These are phyloP conservation scores for Geotrichum phurueaensis DNA, from an alignment of 1,139 yeast species.

Conservation along the genomic window DNA sequence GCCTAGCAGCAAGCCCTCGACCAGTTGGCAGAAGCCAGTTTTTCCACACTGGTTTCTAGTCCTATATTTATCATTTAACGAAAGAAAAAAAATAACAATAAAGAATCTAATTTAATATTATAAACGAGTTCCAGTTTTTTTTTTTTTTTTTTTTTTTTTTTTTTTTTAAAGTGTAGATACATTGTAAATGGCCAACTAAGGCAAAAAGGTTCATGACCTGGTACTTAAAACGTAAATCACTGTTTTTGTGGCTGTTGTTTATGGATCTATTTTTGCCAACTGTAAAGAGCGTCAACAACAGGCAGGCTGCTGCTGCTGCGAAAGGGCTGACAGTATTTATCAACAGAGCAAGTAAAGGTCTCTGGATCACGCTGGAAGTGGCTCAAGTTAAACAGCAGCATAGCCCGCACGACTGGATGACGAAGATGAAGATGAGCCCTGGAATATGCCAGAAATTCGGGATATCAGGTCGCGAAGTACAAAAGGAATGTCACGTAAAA, in stretches of 20 bases:
- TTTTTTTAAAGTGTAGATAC: not conserved
- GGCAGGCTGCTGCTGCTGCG: not conserved
- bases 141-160: no score
- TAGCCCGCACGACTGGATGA: constrained; percentile 66
- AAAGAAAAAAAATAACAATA: not conserved
- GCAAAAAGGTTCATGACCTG: no score
- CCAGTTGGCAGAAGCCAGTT: no score
- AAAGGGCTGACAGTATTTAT: not conserved
- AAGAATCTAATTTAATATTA: not conserved
- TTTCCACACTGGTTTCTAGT: no score
- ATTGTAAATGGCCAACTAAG: no score
- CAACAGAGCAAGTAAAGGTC: not conserved
- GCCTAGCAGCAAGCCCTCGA: no score
- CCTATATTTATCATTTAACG: no score
- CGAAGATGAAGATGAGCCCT: constrained; percentile 66
- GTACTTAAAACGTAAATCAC: no score
- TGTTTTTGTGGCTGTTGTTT: no score
- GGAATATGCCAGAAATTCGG: constrained; percentile 63
- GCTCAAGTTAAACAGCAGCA: constrained; percentile 63
- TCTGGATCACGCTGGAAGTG: not conserved
- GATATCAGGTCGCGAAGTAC: constrained; percentile 66
- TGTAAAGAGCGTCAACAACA: not conserved
- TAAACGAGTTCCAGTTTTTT: not conserved
- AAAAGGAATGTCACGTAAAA: constrained; percentile 68
- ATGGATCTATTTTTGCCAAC: no score